These are phyloP conservation scores for Gamsiella multidivaricata DNA, from an alignment of 192 early-diverging fungal species.

Conservation along the genomic window DNA sequence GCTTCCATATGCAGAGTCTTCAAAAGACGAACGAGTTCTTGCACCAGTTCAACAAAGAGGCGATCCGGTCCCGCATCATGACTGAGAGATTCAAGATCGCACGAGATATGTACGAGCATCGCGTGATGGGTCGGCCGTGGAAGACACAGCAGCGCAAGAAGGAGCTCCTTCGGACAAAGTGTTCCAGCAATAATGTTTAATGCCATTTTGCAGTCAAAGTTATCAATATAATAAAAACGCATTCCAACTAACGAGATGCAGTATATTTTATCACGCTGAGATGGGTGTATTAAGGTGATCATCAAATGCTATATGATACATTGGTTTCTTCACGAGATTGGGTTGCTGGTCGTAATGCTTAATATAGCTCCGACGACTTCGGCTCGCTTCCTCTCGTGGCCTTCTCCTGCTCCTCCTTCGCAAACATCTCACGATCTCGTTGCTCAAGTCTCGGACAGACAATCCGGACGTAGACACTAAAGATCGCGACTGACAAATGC, in stretches of 20 bases:
- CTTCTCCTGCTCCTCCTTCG: no score
- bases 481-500: slow-evolving; percentile 44
- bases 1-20: slow-evolving; percentile 24
- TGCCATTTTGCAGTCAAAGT: no score
- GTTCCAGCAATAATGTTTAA: neutral
- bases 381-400: no score
- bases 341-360: no score
- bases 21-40: slow-evolving; percentile 21
- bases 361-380: no score
- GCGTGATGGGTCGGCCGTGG: neutral
- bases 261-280: no score
- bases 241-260: no score
- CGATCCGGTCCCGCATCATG: neutral
- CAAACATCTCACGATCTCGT: slow-evolving; percentile 12
- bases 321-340: no score
- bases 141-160: neutral
- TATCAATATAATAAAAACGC: no score
- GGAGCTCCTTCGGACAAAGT: neutral
- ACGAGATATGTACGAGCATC: slow-evolving; percentile 3
- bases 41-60: slow-evolving; percentile 13
- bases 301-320: no score
- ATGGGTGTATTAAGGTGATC: no score
- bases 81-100: slow-evolving; percentile 11
- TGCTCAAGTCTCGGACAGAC: slow-evolving; percentile 31
- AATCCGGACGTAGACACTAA: slow-evolving; percentile 36